Base-by-base conservation (phyloP, 73 alveolate species). In the Paraurostyla sp. region DNA sequence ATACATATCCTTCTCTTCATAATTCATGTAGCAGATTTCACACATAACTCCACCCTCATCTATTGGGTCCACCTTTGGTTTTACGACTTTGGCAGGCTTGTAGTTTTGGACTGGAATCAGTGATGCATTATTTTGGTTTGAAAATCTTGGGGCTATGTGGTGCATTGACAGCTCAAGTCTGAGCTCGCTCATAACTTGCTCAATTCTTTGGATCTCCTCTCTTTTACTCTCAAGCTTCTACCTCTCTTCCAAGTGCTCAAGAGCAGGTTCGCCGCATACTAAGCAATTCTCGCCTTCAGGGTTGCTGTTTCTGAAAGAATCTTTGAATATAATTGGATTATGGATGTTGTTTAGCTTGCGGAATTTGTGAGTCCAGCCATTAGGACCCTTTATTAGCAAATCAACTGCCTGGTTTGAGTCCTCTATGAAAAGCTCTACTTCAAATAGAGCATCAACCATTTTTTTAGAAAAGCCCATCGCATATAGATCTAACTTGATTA, bases 1-100 rank as follows among this genome's bases (percentile, higher is more conserved):
- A 54, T 40, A 52, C 80, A 54, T 29, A 36, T 78, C 89, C 29
- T 18, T 35, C 23, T 78, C 89, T 2, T 25, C 30, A 41, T 78
- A 78, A 25, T 78, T 78, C 65, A 54, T 36, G 32, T 78, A 78
- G 60, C 89, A 78, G 7, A 78, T 78, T 9, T 78, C 89, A 36
- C 89, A 78, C 29, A 78, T 4, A 3, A 52, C 40, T 9, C 80
- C 80, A 9, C 89, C 89, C 2, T 18, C 63, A 36, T 78, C 89
- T 33, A 78, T 35, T 11, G 89, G 89, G 9, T n/a, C 32, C 27
- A 59, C 89, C 40, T 60, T 49, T 78, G 35, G 23, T 16, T 16
- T 30, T 32, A n/a, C 29, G 3, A 27, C 45, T 16, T 4, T n/a
- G 6, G 78, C 78, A 16, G 78, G 51, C 32, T 60, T n/a, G n/a